A percentile compares a stretch with the other conserved stretches of the same genome.
Evolutionary conservation across 108 stramenopile genomes (phyloP).

Genomic region (Pseudonitzschia pungens): DNA sequence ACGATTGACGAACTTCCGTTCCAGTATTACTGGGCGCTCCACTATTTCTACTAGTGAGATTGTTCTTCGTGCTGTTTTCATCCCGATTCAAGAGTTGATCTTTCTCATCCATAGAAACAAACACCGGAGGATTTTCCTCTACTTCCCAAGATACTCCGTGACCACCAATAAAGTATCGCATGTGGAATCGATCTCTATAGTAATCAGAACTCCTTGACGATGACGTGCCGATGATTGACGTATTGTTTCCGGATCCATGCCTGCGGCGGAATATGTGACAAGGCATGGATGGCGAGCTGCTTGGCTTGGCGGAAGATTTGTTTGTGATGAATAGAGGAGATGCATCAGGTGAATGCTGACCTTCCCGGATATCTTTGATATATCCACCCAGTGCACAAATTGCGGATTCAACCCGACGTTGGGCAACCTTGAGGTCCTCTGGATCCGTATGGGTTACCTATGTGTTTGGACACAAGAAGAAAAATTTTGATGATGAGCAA

Average conservation of each 20-base stretch:
- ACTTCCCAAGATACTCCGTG: constrained; percentile 75
- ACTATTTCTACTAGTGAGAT: neutral
- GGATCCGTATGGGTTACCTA: neutral
- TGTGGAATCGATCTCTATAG: constrained; percentile 53
- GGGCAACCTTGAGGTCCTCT: constrained; percentile 47
- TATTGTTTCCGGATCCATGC: neutral
- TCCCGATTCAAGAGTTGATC: neutral
- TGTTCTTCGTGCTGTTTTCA: neutral
- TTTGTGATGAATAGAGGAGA: neutral
- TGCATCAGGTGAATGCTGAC: neutral
- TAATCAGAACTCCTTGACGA: constrained; percentile 10
- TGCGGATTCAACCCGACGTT: constrained; percentile 57
- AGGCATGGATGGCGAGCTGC: neutral
- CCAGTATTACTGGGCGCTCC: neutral
- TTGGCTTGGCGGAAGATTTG: neutral
- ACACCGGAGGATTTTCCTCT: constrained; percentile 50
- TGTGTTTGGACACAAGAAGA: neutral
- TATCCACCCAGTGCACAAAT: constrained; percentile 78
- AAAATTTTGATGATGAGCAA: neutral
- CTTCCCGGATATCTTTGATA: constrained; percentile 9
- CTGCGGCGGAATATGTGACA: constrained; percentile 16
- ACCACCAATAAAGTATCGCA: constrained; percentile 61
- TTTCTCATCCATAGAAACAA: constrained; percentile 3
- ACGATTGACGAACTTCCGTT: neutral
- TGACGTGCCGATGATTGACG: constrained; percentile 37